Evolutionary conservation across 2,329 filamentous ascomycete species (phyloP), one percentile per base, ranked within the genome.

Genomic region (Xylaria polymorpha): DNA sequence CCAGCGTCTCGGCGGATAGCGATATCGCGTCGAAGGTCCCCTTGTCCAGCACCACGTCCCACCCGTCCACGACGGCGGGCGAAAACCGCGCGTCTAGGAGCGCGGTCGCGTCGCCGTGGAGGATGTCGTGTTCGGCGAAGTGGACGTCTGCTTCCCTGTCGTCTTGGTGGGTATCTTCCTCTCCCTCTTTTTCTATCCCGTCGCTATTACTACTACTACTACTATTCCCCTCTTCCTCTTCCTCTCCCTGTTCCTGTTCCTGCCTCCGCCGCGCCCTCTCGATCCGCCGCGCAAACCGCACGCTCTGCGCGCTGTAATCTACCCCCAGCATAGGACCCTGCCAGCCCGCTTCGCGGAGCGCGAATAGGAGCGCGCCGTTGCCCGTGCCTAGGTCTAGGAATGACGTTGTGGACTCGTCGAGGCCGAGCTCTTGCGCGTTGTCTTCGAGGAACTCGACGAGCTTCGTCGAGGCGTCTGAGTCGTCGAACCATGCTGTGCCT

Each of bases 11-110:
- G 66, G 85, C 85, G 62, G 86, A 88, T n/a, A 98, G 83, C 59
- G 90, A 94, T 41, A 99, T 92, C 12, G 96, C 96, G 83, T 99
- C 96, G 79, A 98, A 99, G 0, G 96, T 99, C 53, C 96, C 96
- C 82, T 99, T 99, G 81, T 99, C 96, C n/a, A 98, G 87, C 0
- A 98, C 91, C 0, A 98, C 89, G 80, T 98, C 94, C 83, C 94
- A 98, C 0, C 92, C 92, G 0, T 22, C 29, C 8, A 73, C 57
- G 25, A 68, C 60, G 12, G 66, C 50, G 22, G 61, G 55, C 0
- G 66, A 44, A 55, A 61, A 64, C 1, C 35, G n/a, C 15, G 57
- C 25, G 74, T 66, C n/a, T 0, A 81, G 74, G 1, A 86, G 82
- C 0, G 79, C 74, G 0, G 72, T 68, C 41, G 81, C 76, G 2